These are phyloP conservation scores for Cladophialophora bantiana DNA, from an alignment of 2,329 filamentous ascomycete genomes.

Conservation along the genomic window DNA sequence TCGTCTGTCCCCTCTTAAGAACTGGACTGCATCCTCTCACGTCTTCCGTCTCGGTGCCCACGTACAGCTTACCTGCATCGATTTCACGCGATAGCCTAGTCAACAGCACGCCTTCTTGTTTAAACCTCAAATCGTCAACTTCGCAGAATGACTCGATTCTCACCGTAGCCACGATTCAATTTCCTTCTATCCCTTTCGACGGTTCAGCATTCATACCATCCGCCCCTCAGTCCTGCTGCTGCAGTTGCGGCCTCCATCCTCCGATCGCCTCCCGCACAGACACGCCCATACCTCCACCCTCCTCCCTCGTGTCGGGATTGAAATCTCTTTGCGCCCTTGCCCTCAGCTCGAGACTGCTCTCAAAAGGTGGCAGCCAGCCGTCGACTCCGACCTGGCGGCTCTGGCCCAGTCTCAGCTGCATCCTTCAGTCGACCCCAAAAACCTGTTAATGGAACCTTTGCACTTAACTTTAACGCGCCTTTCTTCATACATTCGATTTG, in stretches of 20 bases:
- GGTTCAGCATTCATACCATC: slow-evolving; percentile 27
- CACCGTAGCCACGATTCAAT: slow-evolving; percentile 14
- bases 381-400: slow-evolving; percentile 15
- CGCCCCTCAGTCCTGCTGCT: slow-evolving; percentile 23
- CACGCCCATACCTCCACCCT: slow-evolving; percentile 32
- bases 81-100: slow-evolving; percentile 14
- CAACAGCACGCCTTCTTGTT: slow-evolving; percentile 17
- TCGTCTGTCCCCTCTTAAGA: slow-evolving; percentile 16
- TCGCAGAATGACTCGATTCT: slow-evolving; percentile 12
- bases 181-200: slow-evolving; percentile 25
- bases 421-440: slow-evolving; percentile 17
- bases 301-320: slow-evolving; percentile 23
- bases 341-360: slow-evolving; percentile 25
- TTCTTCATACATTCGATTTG: slow-evolving; percentile 28
- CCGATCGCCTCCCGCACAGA: slow-evolving; percentile 33
- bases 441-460: slow-evolving; percentile 30
- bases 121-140: neutral
- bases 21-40: slow-evolving; percentile 7
- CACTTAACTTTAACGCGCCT: slow-evolving; percentile 32
- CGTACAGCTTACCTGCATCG: slow-evolving; percentile 9
- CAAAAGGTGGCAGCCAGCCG: slow-evolving; percentile 13
- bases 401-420: slow-evolving; percentile 19
- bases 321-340: slow-evolving; percentile 35
- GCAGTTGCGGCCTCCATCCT: slow-evolving; percentile 27
- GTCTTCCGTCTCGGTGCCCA: neutral